Evolutionary conservation across 345 rosid species (phyloP), one percentile per base, ranked within the genome.

Genomic region (Linum tenue): DNA sequence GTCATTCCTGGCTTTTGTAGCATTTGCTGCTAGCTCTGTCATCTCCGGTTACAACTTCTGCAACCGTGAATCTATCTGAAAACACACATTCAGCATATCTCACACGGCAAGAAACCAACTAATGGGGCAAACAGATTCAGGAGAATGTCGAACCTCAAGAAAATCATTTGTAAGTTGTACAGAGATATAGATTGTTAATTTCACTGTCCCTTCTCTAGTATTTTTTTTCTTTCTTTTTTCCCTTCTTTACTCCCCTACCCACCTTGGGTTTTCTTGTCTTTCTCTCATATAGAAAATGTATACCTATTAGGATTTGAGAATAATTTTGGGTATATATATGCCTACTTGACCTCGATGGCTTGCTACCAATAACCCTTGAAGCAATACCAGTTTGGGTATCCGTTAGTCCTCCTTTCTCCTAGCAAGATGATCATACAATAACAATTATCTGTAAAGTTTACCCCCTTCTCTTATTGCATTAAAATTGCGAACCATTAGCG

Each of bases 1-100:
- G 83, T 79, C 97, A 35, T 91, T 95, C 64, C 61, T 89, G 37
- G 96, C 95, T 44, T 91, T 95, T 74, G 37, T 74, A 37, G 89
- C 95, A 66, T 91, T 84, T 70, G 92, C 95, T 40, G 63, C 75
- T 65, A 91, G 96, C 78, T 88, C 96, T 41, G 64, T 91, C 44
- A 73, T 91, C 60, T 95, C 99, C n/a, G 88, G 87, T 62, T 79
- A 84, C 80, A 70, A 73, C 67, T 84, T 91, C 22, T 95, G 76
- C 59, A 81, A 73, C 72, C 71, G 56, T n/a, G 81, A 73, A 5
- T 42, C 81, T 22, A 53, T 65, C 3, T 86, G 80, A 77, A 0
- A 2, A 35, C 17, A 65, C 60, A 59, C 35, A 55, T 1, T 41
- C 55, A 15, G 44, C 44, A 41, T 4, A 4, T 8, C 44, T 41